Conservation (phyloP, 2,329 filamentous ascomycete species). For the Diaporthe velutina region DNA sequence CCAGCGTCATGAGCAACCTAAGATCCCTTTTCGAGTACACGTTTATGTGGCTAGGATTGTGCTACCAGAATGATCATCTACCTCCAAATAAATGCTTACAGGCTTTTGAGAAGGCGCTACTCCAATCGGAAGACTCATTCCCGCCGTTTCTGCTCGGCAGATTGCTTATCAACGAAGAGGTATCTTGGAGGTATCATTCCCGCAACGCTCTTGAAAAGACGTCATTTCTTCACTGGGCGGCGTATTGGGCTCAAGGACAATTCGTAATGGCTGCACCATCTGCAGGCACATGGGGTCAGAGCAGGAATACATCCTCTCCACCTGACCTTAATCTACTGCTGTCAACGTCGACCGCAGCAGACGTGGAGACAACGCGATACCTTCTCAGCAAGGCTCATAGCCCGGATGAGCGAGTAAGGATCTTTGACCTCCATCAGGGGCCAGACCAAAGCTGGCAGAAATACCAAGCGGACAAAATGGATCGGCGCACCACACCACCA, state of each 20-base stretch:
- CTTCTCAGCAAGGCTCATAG: neutral
- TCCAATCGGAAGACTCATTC: neutral
- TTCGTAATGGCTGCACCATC: neutral
- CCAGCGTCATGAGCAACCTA: neutral
- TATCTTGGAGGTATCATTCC: neutral
- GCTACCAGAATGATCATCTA: neutral
- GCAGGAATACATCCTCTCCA: neutral
- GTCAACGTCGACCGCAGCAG: neutral
- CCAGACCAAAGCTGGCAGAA: neutral
- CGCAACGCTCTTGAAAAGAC: neutral
- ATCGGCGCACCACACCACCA: neutral
- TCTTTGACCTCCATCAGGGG: neutral
- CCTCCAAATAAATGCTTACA: neutral
- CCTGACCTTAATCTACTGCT: neutral
- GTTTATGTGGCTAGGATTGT: neutral
- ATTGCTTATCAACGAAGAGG: neutral
- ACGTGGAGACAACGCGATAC: neutral
- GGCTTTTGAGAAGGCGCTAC: neutral
- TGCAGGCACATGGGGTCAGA: no score
- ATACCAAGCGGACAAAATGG: neutral
- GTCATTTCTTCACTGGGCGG: slow-evolving; percentile 15
- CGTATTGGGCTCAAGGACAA: neutral
- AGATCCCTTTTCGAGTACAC: neutral
- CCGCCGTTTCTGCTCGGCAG: neutral
- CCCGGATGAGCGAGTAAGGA: neutral